Evolutionary conservation across 495 filamentous ascomycete genomes (phyloP), one percentile per base, ranked within the genome.

Genomic region (Penicillium tannophilum): DNA sequence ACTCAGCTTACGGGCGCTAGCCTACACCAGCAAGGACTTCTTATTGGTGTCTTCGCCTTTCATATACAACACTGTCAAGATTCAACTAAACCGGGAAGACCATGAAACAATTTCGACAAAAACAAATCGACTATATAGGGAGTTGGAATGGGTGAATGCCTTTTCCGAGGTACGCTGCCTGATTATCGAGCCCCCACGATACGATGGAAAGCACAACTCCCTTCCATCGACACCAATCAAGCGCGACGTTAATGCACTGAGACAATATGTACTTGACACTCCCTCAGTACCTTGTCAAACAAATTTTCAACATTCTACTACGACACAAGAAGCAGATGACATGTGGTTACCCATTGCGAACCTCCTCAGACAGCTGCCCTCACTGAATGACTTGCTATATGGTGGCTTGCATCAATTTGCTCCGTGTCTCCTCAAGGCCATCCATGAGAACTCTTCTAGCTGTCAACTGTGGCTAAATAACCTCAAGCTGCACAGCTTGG

Each of bases 41-140:
- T 24, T 46, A 24, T 20, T 24, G 17, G 17, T 46, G 43, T 20
- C 43, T 46, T 46, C 43, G 19, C 43, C 43, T 46, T 46, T 46
- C 8, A 46, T 46, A 14, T 46, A 23, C 16, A 20, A 24, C 16
- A 46, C 19, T 24, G 43, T 46, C 19, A 46, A 20, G 19, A 46
- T 46, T 46, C 43, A 46, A 24, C 43, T 46, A 7, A 19, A 46
- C 5, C 19, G 43, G 3, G 43, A 46, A n/a, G 23, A 24, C 8
- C 8, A 12, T 8, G 43, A 46, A 1, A 24, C 8, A 23, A 46
- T 46, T 11, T 26, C 6, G 19, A 23, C 17, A 11, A 19, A 46
- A 24, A 46, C 19, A 17, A 24, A 46, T 11, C 43, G 12, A 24
- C 6, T 46, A 24, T 24, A 4, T 46, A 9, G 11, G 2, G 6